Evolutionary conservation across 1,284 basidiomycete species (phyloP).

Genomic region (Neotropicomus parvogracilis): DNA sequence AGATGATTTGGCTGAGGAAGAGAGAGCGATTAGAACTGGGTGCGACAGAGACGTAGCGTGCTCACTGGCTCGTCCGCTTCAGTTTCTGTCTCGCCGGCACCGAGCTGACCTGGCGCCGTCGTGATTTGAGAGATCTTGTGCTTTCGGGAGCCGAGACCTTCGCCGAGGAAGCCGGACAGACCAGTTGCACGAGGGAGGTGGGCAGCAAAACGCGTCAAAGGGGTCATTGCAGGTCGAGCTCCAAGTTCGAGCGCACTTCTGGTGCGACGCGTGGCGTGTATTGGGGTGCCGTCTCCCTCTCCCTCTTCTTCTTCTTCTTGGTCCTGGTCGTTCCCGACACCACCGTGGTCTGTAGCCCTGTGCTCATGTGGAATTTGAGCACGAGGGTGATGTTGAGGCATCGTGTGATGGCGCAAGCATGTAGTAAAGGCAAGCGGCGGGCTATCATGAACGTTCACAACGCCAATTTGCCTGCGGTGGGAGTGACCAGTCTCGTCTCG

Average conservation of each 20-base stretch:
- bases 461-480: too few species aligned
- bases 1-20: slow-evolving; percentile 50
- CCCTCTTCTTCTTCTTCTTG: background rate
- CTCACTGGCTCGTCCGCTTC: slow-evolving; percentile 72
- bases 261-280: slow-evolving; percentile 21
- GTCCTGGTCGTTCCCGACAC: background rate
- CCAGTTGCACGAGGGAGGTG: slow-evolving; percentile 17
- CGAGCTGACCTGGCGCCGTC: slow-evolving; percentile 54
- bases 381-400: too few species aligned
- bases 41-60: slow-evolving; percentile 10
- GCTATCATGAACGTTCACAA: too few species aligned
- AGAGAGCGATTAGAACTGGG: slow-evolving; percentile 12
- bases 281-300: too few species aligned
- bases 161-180: slow-evolving; percentile 25
- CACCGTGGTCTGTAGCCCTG: too few species aligned
- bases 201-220: slow-evolving; percentile 1
- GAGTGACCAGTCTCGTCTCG: too few species aligned
- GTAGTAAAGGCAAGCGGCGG: too few species aligned
- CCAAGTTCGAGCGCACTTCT: slow-evolving; percentile 22
- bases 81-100: slow-evolving; percentile 75
- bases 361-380: too few species aligned
- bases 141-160: slow-evolving; percentile 26
- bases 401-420: too few species aligned
- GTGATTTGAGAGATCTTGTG: slow-evolving; percentile 43
- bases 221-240: background rate